phyloP scores from a whole-genome alignment of 164 flowering plant genomes.

The Nymphaea thermarum region DNA sequence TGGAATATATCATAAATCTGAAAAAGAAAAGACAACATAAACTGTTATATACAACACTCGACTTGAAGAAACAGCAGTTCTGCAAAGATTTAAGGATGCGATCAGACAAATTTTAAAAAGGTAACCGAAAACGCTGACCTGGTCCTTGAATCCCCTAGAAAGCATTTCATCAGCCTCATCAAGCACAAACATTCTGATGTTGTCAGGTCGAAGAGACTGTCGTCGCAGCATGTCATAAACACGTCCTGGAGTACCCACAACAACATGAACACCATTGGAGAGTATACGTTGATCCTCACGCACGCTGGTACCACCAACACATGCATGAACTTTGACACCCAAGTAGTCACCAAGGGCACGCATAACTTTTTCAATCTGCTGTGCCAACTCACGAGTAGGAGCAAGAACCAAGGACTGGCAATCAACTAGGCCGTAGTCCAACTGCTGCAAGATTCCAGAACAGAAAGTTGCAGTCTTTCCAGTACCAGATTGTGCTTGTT shows the following conservation, averaged over 20 bases:
- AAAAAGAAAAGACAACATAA: constrained; percentile 1
- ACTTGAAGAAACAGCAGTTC: not conserved
- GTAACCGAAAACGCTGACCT: constrained; percentile 16
- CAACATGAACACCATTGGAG: constrained; percentile 49
- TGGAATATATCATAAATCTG: constrained; percentile 66
- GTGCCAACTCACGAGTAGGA: constrained; percentile 67
- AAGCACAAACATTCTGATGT: constrained; percentile 44
- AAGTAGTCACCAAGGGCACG: constrained; percentile 63
- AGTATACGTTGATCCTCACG: constrained; percentile 49
- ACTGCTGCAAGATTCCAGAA: constrained; percentile 50
- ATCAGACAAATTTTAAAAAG: too few species aligned
- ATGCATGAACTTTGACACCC: constrained; percentile 62
- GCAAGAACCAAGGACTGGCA: constrained; percentile 65
- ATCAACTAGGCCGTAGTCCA: constrained; percentile 35
- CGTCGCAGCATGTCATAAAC: constrained; percentile 52
- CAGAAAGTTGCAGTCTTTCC: constrained; percentile 72
- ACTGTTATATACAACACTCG: not conserved
- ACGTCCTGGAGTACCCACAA: constrained; percentile 64
- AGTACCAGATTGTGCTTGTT: constrained; percentile 69
- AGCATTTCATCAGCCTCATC: constrained; percentile 72
- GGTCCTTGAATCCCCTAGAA: constrained; percentile 59
- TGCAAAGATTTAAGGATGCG: too few species aligned
- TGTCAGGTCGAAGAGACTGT: constrained; percentile 44
- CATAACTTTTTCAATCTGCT: constrained; percentile 72
- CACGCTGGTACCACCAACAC: constrained; percentile 67